Evolutionary conservation across 2,329 filamentous ascomycete species (phyloP).

Genomic region (Phyllachora maydis): DNA sequence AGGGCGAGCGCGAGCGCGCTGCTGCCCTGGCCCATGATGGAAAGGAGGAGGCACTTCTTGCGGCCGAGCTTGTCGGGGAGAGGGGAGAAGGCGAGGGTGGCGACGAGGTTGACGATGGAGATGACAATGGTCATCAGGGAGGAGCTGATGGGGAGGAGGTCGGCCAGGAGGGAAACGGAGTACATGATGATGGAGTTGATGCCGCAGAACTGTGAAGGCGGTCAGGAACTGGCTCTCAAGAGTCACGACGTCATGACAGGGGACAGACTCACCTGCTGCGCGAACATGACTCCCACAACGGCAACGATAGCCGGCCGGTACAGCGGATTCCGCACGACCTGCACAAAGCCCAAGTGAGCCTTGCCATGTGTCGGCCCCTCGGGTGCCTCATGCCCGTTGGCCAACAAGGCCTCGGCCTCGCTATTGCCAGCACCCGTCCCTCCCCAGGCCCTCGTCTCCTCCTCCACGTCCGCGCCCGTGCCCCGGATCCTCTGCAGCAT

Average conservation of each 20-base stretch:
- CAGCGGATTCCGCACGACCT: constrained; percentile 44
- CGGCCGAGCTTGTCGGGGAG: constrained; percentile 75
- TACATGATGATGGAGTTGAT: constrained; percentile 99
- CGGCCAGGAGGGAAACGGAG: constrained; percentile 71
- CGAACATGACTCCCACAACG: constrained; percentile 76
- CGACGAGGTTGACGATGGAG: constrained; percentile 67
- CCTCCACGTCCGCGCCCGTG: constrained; percentile 41
- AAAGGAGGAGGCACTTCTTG: constrained; percentile 65
- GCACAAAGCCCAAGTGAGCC: constrained; percentile 38
- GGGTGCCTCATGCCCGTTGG: constrained; percentile 11
- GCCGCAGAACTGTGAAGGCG: constrained; percentile 74
- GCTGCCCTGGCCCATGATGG: constrained; percentile 65
- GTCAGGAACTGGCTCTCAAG: too few relatives aligned
- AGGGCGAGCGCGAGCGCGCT: constrained; percentile 61
- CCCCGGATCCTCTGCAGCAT: constrained; percentile 63
- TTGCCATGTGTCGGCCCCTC: too few relatives aligned
- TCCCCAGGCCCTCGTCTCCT: constrained; percentile 49
- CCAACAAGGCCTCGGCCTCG: constrained; percentile 54
- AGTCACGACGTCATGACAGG: too few relatives aligned
- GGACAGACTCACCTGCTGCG: too few relatives aligned
- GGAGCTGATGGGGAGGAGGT: constrained; percentile 63
- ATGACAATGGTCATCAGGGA: constrained; percentile 73
- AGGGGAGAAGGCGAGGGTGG: constrained; percentile 63
- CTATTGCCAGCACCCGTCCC: constrained; percentile 20
- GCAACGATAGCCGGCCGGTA: constrained; percentile 61